Base-by-base conservation (phyloP, 2,329 filamentous ascomycete genomes). In the Fusarium compactum region DNA sequence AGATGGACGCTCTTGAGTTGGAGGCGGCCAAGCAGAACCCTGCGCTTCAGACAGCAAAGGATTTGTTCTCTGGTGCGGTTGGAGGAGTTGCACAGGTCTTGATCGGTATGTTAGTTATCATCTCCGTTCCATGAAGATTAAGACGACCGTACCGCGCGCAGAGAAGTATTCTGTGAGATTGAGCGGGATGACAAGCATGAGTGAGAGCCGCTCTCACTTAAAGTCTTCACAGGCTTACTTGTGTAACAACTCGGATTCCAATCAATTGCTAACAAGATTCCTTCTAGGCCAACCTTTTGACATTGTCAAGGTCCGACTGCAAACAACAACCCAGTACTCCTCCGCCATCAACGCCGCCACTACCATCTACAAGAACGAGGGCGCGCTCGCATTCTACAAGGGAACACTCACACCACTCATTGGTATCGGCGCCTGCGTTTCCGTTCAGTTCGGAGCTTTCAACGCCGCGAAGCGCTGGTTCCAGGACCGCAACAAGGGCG, bases 361-460 rank as follows among this genome's bases (percentile, higher is more conserved):
- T 54, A 89, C 91, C 69, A 98, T 99, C 83, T 93, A 93, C 82
- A 90, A 89, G 76, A 91, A 93, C 77, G 96, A 99, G 81, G 96
- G 96, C 3, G 86, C 94, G 4, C 83, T 92, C 15, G 96, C 96
- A 61, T 99, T 99, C 85, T 99, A 99, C 89, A 99, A 99, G 83
- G 96, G 96, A 76, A 98, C 96, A 0, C 86, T 99, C 60, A 98
- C 96, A 8, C 96, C 96, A 1, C 86, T 99, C 59, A 89, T 99
- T 61, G 96, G 96, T 73, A 98, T 99, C 78, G 96, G 96, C 74
- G 96, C 96, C 74, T 99, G 96, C 80, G 95, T 96, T 47, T 98
- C 94, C n/a, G 92, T 99, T 76, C 96, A 99, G 85, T 99, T 99
- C 81, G 96, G 95, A 69, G 96, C 92, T 76, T 99, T 98, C 86